Percentiles rank a stretch among this genome's conserved stretches.
Evolutionary conservation across 2,329 filamentous ascomycete genomes (phyloP).

Genomic region (Alternaria ethzedia): DNA sequence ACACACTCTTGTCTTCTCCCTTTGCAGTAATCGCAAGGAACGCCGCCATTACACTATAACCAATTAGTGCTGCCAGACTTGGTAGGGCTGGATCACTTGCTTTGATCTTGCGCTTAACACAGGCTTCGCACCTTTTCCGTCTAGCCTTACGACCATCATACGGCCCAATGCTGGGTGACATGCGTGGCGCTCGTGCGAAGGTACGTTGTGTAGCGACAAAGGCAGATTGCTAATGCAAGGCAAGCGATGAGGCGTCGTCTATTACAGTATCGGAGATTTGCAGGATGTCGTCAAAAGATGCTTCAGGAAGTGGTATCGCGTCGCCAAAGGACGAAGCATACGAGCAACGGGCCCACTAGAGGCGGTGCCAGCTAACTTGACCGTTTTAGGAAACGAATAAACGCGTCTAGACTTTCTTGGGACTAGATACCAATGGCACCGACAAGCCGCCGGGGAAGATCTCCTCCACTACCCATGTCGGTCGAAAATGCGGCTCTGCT

Average conservation of each 20-base stretch:
- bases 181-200: neutral
- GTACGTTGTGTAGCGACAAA: neutral
- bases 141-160: slow-evolving; percentile 37
- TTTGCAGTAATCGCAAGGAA: slow-evolving; percentile 29
- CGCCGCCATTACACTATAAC: slow-evolving; percentile 30
- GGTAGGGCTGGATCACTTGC: slow-evolving; percentile 4
- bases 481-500: neutral
- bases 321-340: neutral
- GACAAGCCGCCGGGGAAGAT: neutral
- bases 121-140: slow-evolving; percentile 34
- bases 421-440: neutral
- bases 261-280: neutral
- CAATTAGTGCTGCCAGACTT: neutral
- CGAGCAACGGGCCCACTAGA: neutral
- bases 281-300: neutral
- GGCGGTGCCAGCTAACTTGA: slow-evolving; percentile 6
- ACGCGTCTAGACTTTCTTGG: slow-evolving; percentile 20
- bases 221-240: neutral
- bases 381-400: slow-evolving; percentile 24
- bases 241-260: neutral
- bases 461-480: neutral
- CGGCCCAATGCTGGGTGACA: slow-evolving; percentile 28
- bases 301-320: neutral
- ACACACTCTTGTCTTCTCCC: slow-evolving; percentile 23
- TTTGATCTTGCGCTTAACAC: slow-evolving; percentile 35